Base-by-base conservation (phyloP, 192 early-diverging fungal genomes). In the Podila epicladia region DNA sequence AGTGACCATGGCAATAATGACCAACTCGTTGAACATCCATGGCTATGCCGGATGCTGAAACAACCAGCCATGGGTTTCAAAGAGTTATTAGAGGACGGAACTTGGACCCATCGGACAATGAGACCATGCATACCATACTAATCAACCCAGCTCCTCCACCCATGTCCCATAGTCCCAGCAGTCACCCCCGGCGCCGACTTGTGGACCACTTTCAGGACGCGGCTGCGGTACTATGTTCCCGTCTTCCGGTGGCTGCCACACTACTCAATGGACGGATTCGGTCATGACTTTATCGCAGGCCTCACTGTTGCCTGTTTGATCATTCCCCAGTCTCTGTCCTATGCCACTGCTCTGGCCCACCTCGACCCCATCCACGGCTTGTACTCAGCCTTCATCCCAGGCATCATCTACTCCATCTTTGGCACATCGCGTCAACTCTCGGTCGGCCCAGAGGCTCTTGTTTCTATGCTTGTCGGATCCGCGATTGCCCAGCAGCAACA, bases 371-470 rank as follows among this genome's bases (percentile, higher is more conserved):
- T 96, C n/a, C 90, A 96, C 71, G 98, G 98, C 22, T 87, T 99
- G 28, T 99, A 97, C 70, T 91, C 96, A 0, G 91, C 93, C 24
- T 92, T 94, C 11, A 88, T 95, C 45, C 95, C 97, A 11, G 89
- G 91, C 33, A 82, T 97, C 32, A 85, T 95, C 26, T 99, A 99
- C 75, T 86, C 92, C 12, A 82, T 98, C 67, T 90, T 99, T 64
- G 98, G 98, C 17, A 99, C 95, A 24, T 98, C 96, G 24, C 84
- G 95, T 31, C 96, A 98, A 84, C 85, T 99, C 67, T 95, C 95
- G 7, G 91, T 98, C 76, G 98, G 97, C 3, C 97, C 98, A 12
- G 97, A 98, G 79, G 96, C 97, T 4, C 86, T 97, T 0, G 89
- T 98, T 2, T 94, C 97, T 4, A 95, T 98, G 65, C 85, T 99